A percentile compares a stretch with the other conserved stretches of the same genome.
phyloP scores from a whole-genome alignment of 768 basidiomycete species.

The Russula foetens region DNA sequence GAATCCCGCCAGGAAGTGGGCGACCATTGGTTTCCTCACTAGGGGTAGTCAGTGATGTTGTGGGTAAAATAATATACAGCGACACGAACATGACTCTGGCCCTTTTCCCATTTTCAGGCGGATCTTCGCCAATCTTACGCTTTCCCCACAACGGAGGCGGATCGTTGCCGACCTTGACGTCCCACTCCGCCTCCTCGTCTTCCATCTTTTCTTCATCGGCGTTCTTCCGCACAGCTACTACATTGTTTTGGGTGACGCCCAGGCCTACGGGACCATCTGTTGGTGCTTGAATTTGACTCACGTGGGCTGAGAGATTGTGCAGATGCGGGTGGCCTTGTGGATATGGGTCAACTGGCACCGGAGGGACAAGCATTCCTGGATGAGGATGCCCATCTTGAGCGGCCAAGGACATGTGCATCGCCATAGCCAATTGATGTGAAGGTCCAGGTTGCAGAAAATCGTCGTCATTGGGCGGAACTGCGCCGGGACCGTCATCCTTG shows the following conservation, averaged over 20 bases:
- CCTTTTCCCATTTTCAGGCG: constrained; percentile 33
- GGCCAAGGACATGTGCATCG: constrained; percentile 14
- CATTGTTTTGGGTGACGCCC: constrained; percentile 1
- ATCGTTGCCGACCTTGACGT: constrained; percentile 50
- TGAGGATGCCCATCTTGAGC: constrained; percentile 12
- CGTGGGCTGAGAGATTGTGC: constrained; percentile 6
- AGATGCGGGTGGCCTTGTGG: constrained; percentile 11
- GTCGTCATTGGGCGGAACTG: constrained; percentile 15
- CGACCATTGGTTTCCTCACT: neutral
- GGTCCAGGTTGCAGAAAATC: constrained; percentile 17
- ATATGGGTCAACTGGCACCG: constrained; percentile 16
- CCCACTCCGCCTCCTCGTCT: constrained; percentile 60
- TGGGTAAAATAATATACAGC: neutral
- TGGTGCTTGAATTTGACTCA: constrained; percentile 9
- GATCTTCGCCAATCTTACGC: constrained; percentile 38
- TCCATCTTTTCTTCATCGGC: constrained; percentile 63
- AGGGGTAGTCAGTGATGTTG: neutral
- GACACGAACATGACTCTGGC: constrained; percentile 34
- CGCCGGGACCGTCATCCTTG: constrained; percentile 14
- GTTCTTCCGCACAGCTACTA: constrained; percentile 32
- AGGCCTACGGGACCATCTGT: constrained; percentile 24
- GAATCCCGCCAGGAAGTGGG: constrained; percentile 6
- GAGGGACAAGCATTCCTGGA: constrained; percentile 4
- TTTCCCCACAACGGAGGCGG: constrained; percentile 68
- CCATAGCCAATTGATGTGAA: constrained; percentile 14